phyloP scores from a whole-genome alignment of 2,329 filamentous ascomycete genomes.

The Cordyceps sp. region DNA sequence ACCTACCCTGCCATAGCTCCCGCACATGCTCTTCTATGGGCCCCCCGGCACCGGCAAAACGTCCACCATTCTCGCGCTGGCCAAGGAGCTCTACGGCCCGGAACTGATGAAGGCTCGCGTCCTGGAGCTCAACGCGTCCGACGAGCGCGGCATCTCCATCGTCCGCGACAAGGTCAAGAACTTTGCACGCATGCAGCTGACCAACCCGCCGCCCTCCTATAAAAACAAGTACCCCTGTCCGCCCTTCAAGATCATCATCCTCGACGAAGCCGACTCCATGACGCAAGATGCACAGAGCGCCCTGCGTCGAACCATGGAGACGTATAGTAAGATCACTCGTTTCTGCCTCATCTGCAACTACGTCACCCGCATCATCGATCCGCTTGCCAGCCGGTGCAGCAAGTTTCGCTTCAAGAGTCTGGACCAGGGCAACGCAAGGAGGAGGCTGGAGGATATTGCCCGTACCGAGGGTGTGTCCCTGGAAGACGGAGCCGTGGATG shows the following conservation, averaged over 20 bases:
- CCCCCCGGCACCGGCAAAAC: conserved; percentile 97
- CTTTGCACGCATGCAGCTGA: conserved; percentile 90
- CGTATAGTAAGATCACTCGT: conserved; percentile 86
- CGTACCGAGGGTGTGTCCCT: conserved; percentile 58
- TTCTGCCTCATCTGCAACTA: conserved; percentile 99
- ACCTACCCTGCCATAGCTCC: conserved; percentile 33
- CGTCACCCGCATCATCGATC: conserved; percentile 94
- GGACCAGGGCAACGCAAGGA: conserved; percentile 69
- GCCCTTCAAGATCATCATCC: conserved; percentile 96
- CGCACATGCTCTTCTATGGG: conserved; percentile 98
- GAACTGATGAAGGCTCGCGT: conserved; percentile 85
- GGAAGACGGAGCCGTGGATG: conserved; percentile 65
- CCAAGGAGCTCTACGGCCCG: conserved; percentile 93
- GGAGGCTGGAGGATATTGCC: conserved; percentile 70
- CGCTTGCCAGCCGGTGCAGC: conserved; percentile 78
- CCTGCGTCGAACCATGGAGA: conserved; percentile 91
- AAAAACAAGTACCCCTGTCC: conserved; percentile 71
- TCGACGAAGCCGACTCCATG: conserved; percentile 98
- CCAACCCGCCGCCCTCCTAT: conserved; percentile 57
- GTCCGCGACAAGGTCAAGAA: conserved; percentile 97
- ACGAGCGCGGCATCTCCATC: conserved; percentile 94
- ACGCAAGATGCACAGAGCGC: conserved; percentile 95
- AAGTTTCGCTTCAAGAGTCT: conserved; percentile 98
- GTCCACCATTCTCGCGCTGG: conserved; percentile 88
- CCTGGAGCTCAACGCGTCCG: conserved; percentile 97